Evolutionary conservation across 1,284 basidiomycete species (phyloP).

Genomic region (Rhodotorula mucilaginosa): DNA sequence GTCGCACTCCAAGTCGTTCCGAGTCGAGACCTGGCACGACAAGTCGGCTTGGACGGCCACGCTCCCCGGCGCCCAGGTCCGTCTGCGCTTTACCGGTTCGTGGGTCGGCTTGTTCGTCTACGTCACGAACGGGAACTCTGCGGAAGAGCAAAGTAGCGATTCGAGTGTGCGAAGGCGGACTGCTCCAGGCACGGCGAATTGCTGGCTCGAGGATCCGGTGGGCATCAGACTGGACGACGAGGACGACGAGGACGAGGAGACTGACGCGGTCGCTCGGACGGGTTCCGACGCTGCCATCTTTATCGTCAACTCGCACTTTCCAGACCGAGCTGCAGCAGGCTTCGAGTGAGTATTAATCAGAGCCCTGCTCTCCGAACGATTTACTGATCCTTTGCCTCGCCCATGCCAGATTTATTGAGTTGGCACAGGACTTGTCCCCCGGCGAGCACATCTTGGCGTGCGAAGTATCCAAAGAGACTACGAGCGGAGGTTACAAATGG

Average conservation of each 20-base stretch:
- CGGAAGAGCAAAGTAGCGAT: neutral
- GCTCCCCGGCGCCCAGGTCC: constrained; percentile 21
- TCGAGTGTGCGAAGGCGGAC: neutral
- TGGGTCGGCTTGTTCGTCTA: constrained; percentile 33
- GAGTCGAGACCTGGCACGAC: constrained; percentile 31
- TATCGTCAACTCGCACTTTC: constrained; percentile 13
- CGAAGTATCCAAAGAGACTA: constrained; percentile 18
- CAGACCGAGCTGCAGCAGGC: constrained; percentile 8
- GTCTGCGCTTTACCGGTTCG: constrained; percentile 26
- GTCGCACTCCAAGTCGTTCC: constrained; percentile 24
- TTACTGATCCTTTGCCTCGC: neutral
- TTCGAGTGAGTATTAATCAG: constrained; percentile 8
- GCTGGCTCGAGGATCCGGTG: constrained; percentile 28
- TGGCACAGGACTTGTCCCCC: constrained; percentile 6
- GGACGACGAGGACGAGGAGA: too few species aligned
- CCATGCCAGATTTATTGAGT: constrained; percentile 10
- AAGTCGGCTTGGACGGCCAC: constrained; percentile 24
- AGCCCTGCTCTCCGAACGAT: too few species aligned
- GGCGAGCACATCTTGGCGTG: constrained; percentile 29
- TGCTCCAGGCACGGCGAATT: constrained; percentile 20
- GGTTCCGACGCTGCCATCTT: constrained; percentile 2
- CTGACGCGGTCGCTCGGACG: neutral
- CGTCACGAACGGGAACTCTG: constrained; percentile 12
- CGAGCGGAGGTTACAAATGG: constrained; percentile 22
- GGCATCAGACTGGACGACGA: neutral